Base-by-base conservation (phyloP, 108 stramenopile species). In the Pseudonitzschia delicatissima region DNA sequence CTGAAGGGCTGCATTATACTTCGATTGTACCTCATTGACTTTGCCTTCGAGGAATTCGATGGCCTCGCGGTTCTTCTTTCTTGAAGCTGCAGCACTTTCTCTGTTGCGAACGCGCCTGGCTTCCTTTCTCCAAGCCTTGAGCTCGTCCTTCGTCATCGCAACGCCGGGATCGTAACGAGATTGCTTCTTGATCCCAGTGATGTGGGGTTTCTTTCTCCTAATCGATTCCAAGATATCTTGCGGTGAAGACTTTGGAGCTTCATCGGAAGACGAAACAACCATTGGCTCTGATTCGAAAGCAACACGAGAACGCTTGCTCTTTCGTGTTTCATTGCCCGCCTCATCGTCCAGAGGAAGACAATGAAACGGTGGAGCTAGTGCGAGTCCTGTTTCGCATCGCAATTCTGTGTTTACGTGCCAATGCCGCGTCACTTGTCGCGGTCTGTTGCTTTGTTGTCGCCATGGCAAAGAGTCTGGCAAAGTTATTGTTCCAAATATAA, bases 51-150 rank as follows among this genome's bases (percentile, higher is more conserved):
- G 80, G 42, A 76, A 78, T 25, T 65, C 71, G 45, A 91, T 83
- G 26, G 83, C 76, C 36, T 71, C 62, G 17, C 83, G 83, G 6
- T 85, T 91, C 61, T 79, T 74, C 45, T 71, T 61, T 21, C 90
- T 66, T 12, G 85, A 86, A 3, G 67, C 87, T 23, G 90, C 90
- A 31, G 90, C 90, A 45, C 74, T 77, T 45, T 86, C 83, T 0
- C 90, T 78, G 64, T 91, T 91, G 39, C 90, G 85, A 26, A 86
- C 85, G 5, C 87, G 83, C 5, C 90, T 82, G 34, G 85, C 84
- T 63, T 91, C 85, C 75, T 88, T 88, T 4, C 90, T 75, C 90
- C 90, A 91, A 39, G 62, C 77, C 44, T 76, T 72, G 26, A 88
- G 75, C 58, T 88, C 81, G 0, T 78, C 87, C n/a, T 64, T 67